Conservation (phyloP, 768 basidiomycete species). For the Lactarius sanguifluus region DNA sequence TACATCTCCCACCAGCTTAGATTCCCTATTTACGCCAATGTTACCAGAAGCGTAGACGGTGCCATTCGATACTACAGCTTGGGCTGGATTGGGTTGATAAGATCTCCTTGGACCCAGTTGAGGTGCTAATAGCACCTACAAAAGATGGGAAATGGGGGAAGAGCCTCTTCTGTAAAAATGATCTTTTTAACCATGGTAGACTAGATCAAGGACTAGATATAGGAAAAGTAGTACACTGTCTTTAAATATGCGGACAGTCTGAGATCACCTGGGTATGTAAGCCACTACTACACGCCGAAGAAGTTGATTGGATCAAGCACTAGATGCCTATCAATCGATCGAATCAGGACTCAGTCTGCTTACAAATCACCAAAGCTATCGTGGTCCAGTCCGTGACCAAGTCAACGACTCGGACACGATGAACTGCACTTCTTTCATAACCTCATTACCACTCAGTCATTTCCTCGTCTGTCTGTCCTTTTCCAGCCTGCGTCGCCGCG, state of each 20-base stretch:
- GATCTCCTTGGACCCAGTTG: not conserved
- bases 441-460: not conserved
- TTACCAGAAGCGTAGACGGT: conserved; percentile 44
- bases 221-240: not conserved
- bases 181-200: conserved; percentile 35
- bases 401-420: no score
- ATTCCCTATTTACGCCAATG: conserved; percentile 39
- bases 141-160: conserved; percentile 39
- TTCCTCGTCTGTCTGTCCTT: not conserved
- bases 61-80: conserved; percentile 39
- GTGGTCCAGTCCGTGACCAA: no score
- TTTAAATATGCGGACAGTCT: not conserved
- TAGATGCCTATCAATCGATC: no score
- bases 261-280: not conserved
- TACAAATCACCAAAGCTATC: no score
- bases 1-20: conserved; percentile 40
- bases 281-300: no score
- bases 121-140: conserved; percentile 31
- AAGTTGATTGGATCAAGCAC: no score
- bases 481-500: not conserved
- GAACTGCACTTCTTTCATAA: not conserved
- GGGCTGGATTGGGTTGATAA: conserved; percentile 33
- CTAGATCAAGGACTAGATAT: no score
- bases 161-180: conserved; percentile 36
- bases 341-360: no score